Base-by-base conservation (phyloP, 495 filamentous ascomycete species). In the Parathielavia appendiculata region DNA sequence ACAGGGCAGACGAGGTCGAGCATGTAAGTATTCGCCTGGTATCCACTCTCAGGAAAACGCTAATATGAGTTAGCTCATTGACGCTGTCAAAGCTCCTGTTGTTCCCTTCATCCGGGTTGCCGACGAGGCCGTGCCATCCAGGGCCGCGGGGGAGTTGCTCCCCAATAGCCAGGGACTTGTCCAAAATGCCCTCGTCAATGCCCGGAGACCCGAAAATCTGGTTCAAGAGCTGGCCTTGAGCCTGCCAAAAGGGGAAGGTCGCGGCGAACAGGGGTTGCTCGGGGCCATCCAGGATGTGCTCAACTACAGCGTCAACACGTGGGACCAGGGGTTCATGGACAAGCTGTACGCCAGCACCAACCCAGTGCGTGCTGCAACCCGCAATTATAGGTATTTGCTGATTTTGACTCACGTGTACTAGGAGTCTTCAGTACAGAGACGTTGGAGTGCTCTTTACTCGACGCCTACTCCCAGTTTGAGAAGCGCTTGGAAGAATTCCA, bases 261-360 rank as follows among this genome's bases (percentile, higher is more conserved):
- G 75, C 38, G 89, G 87, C 2, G 85, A 87, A 64, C 82, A 87
- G 14, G 91, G 90, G 0, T 68, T 96, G 51, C 70, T 92, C 20
- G 69, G 81, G 22, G 73, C 81, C 4, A 76, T 92, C 30, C 72
- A 82, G 59, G 79, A 83, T 62, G 76, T 95, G 34, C 76, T 96
- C 52, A 77, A 81, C 51, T 89, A 93, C 75, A 88, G 84, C 50
- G 92, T 96, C 64, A 97, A 97, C 72, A 97, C 92, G 35, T 97
- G 92, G 92, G 87, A 92, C 70, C 90, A 92, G 66, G 93, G 92
- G 9, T 96, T 98, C 73, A 72, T 97, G 69, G 90, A 96, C 72
- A 95, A 96, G 75, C 76, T 96, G 35, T 97, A 96, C 71, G 86
- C 86, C 20, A 86, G 83, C 50, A 93, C 89, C 26, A 91, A 93